Evolutionary conservation across 768 basidiomycete genomes (phyloP).

Genomic region (Leucosporidium creatinivorum): DNA sequence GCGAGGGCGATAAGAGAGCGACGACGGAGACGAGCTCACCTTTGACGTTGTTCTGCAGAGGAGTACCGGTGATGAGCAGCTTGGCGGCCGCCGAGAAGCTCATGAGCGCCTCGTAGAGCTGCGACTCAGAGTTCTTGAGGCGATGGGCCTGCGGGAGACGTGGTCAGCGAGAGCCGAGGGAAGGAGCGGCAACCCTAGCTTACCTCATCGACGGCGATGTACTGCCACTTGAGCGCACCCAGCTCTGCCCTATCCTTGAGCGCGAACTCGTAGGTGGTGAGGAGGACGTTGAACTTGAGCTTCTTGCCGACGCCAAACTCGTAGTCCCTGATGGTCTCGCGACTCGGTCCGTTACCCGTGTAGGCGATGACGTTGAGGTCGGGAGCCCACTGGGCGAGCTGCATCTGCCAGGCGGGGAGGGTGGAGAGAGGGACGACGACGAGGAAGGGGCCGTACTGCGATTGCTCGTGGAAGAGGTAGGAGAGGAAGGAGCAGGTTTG

Average conservation of each 20-base stretch:
- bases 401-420: conserved; percentile 94
- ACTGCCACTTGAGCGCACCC: conserved; percentile 93
- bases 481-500: conserved; percentile 94
- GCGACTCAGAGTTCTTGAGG: conserved; percentile 94
- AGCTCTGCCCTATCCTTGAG: conserved; percentile 83
- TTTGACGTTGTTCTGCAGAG: conserved; percentile 97
- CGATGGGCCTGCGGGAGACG: conserved; percentile 69
- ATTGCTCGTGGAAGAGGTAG: conserved; percentile 82
- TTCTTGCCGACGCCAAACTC: conserved; percentile 85
- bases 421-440: conserved; percentile 97
- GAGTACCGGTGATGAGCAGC: conserved; percentile 95
- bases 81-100: conserved; percentile 85
- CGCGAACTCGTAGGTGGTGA: conserved; percentile 95
- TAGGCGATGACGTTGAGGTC: conserved; percentile 95
- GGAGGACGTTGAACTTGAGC: conserved; percentile 89
- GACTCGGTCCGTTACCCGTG: conserved; percentile 77
- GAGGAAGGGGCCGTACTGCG: conserved; percentile 93
- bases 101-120: conserved; percentile 86
- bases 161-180: conserved; percentile 1
- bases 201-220: conserved; percentile 90
- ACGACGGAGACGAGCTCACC: conserved; percentile 48
- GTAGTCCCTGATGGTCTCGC: conserved; percentile 81
- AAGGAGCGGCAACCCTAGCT: conserved; percentile 23
- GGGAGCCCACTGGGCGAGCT: conserved; percentile 90
- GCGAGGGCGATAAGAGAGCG: not conserved